Conservation (phyloP, 1,139 yeast species). For the Geotrichum candidum region DNA sequence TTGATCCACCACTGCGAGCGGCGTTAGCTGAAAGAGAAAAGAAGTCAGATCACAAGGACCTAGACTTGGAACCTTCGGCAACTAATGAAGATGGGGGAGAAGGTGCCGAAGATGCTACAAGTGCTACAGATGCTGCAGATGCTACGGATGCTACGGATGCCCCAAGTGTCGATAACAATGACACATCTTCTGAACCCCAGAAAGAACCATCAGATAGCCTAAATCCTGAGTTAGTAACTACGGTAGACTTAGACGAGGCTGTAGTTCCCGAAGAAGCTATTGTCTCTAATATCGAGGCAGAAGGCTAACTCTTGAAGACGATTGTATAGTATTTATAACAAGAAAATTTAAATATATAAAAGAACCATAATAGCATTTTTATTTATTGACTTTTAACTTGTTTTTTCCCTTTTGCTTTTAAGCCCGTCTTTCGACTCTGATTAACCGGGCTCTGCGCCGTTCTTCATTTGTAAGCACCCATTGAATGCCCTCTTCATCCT, state of each 20-base stretch:
- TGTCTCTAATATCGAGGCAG: not conserved
- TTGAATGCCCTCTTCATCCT: slow-evolving; percentile 53
- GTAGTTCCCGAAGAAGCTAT: slow-evolving; percentile 13
- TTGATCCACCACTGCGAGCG: slow-evolving; percentile 25
- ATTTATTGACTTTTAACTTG: not conserved
- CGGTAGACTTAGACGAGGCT: slow-evolving; percentile 14
- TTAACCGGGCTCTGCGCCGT: slow-evolving; percentile 47
- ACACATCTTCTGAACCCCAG: not conserved
- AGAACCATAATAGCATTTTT: not conserved
- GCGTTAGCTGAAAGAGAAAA: slow-evolving; percentile 9
- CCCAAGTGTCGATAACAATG: not conserved
- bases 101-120: not conserved
- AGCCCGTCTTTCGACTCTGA: slow-evolving; percentile 35
- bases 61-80: not conserved
- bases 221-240: slow-evolving; percentile 5
- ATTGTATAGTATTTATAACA: not conserved
- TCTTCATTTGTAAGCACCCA: slow-evolving; percentile 83
- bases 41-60: not conserved
- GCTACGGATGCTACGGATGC: not conserved
- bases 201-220: not conserved
- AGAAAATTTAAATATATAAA: not conserved
- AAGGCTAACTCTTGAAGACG: not conserved
- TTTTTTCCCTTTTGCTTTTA: slow-evolving; percentile 22
- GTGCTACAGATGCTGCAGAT: not conserved
- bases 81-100: not conserved